Conservation (phyloP, 139 green algal species). For the Parachlorella kessleri region DNA sequence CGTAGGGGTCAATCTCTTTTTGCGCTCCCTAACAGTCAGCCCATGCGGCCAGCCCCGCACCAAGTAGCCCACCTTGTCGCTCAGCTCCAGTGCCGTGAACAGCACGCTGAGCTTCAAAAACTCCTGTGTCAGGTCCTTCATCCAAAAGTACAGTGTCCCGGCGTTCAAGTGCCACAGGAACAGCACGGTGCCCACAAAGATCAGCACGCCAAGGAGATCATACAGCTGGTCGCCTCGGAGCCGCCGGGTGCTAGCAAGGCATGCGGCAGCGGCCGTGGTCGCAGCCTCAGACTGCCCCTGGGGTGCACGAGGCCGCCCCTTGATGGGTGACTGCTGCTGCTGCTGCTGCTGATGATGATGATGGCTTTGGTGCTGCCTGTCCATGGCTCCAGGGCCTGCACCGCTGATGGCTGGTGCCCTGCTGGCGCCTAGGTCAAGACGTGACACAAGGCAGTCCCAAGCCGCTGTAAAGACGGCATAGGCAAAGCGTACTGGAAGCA, state of each 20-base stretch:
- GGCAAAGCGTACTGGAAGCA: slow-evolving; percentile 68
- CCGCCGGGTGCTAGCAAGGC: no score
- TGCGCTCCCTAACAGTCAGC: no score
- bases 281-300: no score
- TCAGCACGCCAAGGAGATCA: slow-evolving; percentile 74
- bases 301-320: no score
- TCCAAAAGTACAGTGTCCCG: slow-evolving; percentile 88
- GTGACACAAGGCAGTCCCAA: no score
- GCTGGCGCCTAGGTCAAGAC: no score
- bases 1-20: no score
- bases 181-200: slow-evolving; percentile 55
- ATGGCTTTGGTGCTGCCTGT: not conserved
- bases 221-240: slow-evolving; percentile 70
- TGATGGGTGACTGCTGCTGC: not conserved
- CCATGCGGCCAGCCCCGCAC: no score
- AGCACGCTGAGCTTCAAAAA: slow-evolving; percentile 92
- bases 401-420: no score
- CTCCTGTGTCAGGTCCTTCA: slow-evolving; percentile 77
- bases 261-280: no score
- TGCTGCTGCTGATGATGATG: not conserved
- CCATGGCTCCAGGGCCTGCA: not conserved
- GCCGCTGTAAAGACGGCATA: no score
- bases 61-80: slow-evolving; percentile 80
- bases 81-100: slow-evolving; percentile 82
- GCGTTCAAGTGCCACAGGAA: slow-evolving; percentile 70